Conservation (phyloP, 1,139 yeast species). For the Yamadazyma blattariae region DNA sequence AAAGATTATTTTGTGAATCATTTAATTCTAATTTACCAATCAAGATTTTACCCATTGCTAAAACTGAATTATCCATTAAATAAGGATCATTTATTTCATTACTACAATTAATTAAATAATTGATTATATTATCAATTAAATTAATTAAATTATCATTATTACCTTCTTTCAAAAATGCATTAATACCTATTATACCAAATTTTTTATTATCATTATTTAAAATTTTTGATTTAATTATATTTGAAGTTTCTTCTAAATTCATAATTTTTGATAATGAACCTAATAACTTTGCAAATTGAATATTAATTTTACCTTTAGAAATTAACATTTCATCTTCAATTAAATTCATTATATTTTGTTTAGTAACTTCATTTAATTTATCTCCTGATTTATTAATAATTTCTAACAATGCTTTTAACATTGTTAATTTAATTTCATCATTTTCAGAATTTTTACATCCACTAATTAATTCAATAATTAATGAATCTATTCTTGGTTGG, state of each 20-base stretch:
- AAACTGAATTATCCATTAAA: constrained; percentile 73
- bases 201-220: constrained; percentile 40
- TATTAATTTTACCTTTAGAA: constrained; percentile 56
- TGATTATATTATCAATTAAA: constrained; percentile 43
- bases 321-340: constrained; percentile 67
- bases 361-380: constrained; percentile 72
- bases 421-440: constrained; percentile 75
- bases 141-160: constrained; percentile 52
- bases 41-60: constrained; percentile 82
- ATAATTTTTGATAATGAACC: constrained; percentile 75
- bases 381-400: constrained; percentile 80
- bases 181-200: constrained; percentile 71
- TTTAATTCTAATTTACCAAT: constrained; percentile 29
- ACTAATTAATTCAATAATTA: constrained; percentile 76
- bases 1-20: constrained; percentile 27
- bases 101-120: constrained; percentile 47
- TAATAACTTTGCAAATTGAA: constrained; percentile 73
- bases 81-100: constrained; percentile 47
- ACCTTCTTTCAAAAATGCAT: constrained; percentile 78
- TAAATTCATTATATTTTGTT: constrained; percentile 64
- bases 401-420: constrained; percentile 82
- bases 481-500: constrained; percentile 93
- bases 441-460: constrained; percentile 62
- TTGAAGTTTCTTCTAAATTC: constrained; percentile 61
- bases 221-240: constrained; percentile 61